Evolutionary conservation across 805 yeast species (phyloP), one percentile per base, ranked within the genome.

Genomic region (Candida andamanensis): DNA sequence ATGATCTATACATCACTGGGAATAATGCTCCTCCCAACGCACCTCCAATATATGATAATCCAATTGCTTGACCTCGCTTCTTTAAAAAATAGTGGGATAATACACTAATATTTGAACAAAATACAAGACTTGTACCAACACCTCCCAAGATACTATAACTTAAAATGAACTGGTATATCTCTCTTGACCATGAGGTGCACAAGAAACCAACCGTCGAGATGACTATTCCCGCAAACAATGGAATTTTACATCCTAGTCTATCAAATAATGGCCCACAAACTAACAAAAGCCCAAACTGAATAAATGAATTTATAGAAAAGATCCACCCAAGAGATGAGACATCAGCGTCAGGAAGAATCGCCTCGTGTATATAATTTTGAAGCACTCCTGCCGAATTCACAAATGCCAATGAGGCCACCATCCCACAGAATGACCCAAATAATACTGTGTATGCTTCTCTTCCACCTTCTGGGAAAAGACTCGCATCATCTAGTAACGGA

Each of bases 1-100:
- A 37, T 4, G 43, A 26, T 15, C 52, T 32, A 32, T 54, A 52
- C 44, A 55, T 47, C 13, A 55, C 37, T 6, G 63, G 63, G 26
- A 46, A 46, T 6, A 48, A 31, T 5, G 54, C 46, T 2, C 63
- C 63, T 2, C 60, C 60, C 14, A 56, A 30, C 2, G 60, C 59
- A 4, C 63, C 61, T 11, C 62, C 61, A 20, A 52, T 45, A 30
- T 55, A 52, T 1, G 52, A 49, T 1, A 42, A 12, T 1, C 63
- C 60, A 28, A 52, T 46, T n/a, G 55, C 58, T 30, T 39, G 37
- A 3, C 51, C 59, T 29, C 59, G 30, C 23, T 37, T 44, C 18
- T 32, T 40, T 14, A 41, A 38, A 33, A 45, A 54, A 42, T 41
- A 52, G 30, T 54, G 59, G 24, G 54, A 48, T 6, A 51, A 15